These are phyloP conservation scores for Castanospermum australe DNA, from an alignment of 306 rosid species.

Conservation along the genomic window DNA sequence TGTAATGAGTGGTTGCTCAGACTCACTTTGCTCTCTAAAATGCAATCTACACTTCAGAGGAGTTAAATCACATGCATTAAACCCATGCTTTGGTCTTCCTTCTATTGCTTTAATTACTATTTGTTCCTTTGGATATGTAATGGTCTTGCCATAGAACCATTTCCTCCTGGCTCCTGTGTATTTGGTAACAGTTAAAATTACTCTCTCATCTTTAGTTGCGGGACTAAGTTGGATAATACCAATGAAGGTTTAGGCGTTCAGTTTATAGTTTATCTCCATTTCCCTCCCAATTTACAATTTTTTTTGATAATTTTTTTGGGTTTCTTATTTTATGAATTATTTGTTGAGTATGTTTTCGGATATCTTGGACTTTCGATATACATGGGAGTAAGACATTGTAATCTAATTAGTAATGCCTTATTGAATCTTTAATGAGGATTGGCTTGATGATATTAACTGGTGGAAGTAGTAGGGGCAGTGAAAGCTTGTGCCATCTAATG, in stretches of 20 bases:
- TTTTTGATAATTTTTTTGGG: background rate
- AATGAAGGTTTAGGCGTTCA: constrained; percentile 1
- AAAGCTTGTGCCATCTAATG: background rate
- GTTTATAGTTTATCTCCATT: background rate
- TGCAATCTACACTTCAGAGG: background rate
- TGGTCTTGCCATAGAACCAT: background rate
- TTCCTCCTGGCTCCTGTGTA: background rate
- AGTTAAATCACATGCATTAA: background rate
- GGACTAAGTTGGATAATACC: background rate
- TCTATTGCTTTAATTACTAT: background rate
- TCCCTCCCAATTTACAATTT: background rate
- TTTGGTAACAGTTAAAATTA: background rate
- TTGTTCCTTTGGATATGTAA: background rate
- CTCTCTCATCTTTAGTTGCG: background rate
- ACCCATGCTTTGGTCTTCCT: background rate
- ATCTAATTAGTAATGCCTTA: background rate
- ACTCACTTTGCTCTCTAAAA: background rate
- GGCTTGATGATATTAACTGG: background rate
- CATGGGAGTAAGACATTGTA: background rate
- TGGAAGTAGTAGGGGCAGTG: background rate
- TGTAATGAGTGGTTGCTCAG: background rate
- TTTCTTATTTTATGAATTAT: background rate
- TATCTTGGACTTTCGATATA: background rate
- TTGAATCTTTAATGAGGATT: background rate
- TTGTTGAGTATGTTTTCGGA: background rate